Conservation (phyloP, 148 eudicot species). For the Rhododendron molle region DNA sequence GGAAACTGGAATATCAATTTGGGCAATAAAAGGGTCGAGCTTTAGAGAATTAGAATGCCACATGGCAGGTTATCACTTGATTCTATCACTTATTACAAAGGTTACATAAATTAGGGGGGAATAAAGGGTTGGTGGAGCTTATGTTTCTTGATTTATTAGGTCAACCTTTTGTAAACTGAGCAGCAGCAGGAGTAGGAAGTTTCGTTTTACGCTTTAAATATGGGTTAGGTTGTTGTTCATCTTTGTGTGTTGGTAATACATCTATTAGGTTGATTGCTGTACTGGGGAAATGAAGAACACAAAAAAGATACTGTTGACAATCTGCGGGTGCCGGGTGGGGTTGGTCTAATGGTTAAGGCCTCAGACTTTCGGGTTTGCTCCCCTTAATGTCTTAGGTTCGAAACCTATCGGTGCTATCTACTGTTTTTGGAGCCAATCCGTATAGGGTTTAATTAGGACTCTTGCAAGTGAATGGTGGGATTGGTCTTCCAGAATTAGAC, state of each 20-base stretch:
- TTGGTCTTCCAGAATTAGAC: too few species aligned
- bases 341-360: neutral
- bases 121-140: neutral
- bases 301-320: neutral
- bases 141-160: neutral
- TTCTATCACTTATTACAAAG: neutral
- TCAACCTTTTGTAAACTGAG: neutral
- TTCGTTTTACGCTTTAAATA: neutral
- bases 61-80: neutral
- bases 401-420: neutral
- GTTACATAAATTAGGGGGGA: neutral
- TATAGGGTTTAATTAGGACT: too few species aligned
- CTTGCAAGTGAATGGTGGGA: neutral
- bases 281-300: neutral
- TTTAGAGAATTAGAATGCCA: neutral
- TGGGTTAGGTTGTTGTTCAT: neutral
- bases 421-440: neutral
- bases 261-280: neutral
- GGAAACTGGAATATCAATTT: neutral
- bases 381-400: too few species aligned
- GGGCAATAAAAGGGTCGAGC: too few species aligned
- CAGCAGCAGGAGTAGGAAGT: neutral
- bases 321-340: neutral
- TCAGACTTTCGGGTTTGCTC: too few species aligned
- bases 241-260: neutral